Percentiles rank a stretch among this genome's conserved stretches.
Evolutionary conservation across 805 yeast genomes (phyloP).

Genomic region (Metahyphopichia silvanorum): DNA sequence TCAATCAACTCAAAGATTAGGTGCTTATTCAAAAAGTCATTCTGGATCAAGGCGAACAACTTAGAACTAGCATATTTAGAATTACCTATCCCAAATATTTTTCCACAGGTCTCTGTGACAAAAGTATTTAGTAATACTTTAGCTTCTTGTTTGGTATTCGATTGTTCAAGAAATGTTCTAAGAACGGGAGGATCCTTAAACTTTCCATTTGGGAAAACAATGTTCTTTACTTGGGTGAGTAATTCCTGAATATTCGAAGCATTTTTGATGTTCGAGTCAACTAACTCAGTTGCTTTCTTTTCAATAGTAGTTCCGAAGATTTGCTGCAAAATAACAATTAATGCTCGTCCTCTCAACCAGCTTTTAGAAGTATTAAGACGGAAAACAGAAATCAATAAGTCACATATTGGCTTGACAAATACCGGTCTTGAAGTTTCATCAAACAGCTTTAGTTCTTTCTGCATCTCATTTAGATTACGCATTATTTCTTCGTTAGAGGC

Average conservation of each 20-base stretch:
- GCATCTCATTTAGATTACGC: conserved; percentile 45
- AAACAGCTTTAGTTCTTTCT: conserved; percentile 50
- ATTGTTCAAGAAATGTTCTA: conserved; percentile 51
- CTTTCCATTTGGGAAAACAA: conserved; percentile 44
- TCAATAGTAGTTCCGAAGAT: conserved; percentile 86
- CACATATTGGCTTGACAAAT: conserved; percentile 81
- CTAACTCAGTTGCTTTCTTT: conserved; percentile 50
- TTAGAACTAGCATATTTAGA: conserved; percentile 60
- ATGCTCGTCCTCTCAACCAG: conserved; percentile 85
- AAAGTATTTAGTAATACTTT: conserved; percentile 51
- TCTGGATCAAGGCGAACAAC: conserved; percentile 68
- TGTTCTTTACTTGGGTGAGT: conserved; percentile 16
- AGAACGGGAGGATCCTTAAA: conserved; percentile 44
- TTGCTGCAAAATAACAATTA: conserved; percentile 78
- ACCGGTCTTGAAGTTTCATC: conserved; percentile 41
- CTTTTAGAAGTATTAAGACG: conserved; percentile 59
- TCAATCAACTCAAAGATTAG: conserved; percentile 60
- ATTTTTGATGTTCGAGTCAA: conserved; percentile 31
- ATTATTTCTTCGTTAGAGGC: conserved; percentile 12
- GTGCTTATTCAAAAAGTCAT: conserved; percentile 65
- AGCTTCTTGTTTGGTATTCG: conserved; percentile 57
- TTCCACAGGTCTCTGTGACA: conserved; percentile 63
- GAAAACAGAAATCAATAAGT: conserved; percentile 66
- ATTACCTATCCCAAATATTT: conserved; percentile 67
- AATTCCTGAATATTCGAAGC: conserved; percentile 46